A percentile compares a stretch with the other conserved stretches of the same genome.
Evolutionary conservation across 495 filamentous ascomycete species (phyloP).

Genomic region (Trichoderma asperelloides): DNA sequence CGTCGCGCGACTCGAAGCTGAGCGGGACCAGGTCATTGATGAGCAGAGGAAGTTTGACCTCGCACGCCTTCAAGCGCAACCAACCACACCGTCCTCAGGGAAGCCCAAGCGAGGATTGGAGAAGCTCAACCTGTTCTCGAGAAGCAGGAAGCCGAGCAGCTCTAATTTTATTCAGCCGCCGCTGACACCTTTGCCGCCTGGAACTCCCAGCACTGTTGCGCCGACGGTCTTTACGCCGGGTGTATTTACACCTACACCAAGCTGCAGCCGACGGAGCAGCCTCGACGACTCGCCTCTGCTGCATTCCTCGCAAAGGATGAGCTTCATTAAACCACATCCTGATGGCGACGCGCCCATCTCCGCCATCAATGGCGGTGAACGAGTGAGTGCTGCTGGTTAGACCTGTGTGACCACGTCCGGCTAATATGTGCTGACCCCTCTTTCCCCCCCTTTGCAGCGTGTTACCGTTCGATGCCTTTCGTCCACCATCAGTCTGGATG

Average conservation of each 20-base stretch:
- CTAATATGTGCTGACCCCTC: neutral
- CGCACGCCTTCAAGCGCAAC: slow-evolving; percentile 32
- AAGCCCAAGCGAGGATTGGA: slow-evolving; percentile 27
- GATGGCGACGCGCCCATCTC: slow-evolving; percentile 72
- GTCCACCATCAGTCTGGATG: slow-evolving; percentile 49
- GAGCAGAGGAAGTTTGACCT: slow-evolving; percentile 38
- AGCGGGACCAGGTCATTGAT: slow-evolving; percentile 35
- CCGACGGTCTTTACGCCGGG: slow-evolving; percentile 15
- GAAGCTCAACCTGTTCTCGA: slow-evolving; percentile 30
- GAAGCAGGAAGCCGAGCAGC: slow-evolving; percentile 17
- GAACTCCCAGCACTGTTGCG: slow-evolving; percentile 12
- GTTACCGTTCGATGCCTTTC: slow-evolving; percentile 63
- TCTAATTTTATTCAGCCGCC: slow-evolving; percentile 14
- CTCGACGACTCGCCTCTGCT: neutral
- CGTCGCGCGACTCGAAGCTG: slow-evolving; percentile 29
- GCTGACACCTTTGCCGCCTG: slow-evolving; percentile 11
- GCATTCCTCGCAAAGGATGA: slow-evolving; percentile 8
- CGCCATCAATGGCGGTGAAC: slow-evolving; percentile 73
- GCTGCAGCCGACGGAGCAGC: slow-evolving; percentile 16
- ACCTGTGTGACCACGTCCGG: neutral
- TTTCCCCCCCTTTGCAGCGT: slow-evolving; percentile 24
- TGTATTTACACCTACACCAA: slow-evolving; percentile 14
- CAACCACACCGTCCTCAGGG: slow-evolving; percentile 20
- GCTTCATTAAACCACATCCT: slow-evolving; percentile 34
- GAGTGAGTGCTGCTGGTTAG: slow-evolving; percentile 31